A percentile compares a stretch with the other conserved stretches of the same genome.
Evolutionary conservation across 176 grass and related monocot species (phyloP).

Genomic region (Elaeis guineensis): DNA sequence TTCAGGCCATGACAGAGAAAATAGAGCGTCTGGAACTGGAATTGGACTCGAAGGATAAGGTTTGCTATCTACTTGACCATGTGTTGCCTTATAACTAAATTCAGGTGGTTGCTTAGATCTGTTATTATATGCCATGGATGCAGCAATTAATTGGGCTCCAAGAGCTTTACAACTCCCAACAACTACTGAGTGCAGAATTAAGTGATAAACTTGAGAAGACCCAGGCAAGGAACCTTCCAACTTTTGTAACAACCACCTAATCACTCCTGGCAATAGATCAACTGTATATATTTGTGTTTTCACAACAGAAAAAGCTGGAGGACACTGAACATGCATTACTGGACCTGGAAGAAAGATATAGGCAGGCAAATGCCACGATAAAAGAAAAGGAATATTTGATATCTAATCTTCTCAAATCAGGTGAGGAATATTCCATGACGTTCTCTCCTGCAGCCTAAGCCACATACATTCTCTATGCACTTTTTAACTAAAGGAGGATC

Average conservation of each 20-base stretch:
- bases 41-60: conserved; percentile 95
- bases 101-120: not conserved
- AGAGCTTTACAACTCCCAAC: conserved; percentile 87
- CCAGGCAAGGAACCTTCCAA: conserved; percentile 33
- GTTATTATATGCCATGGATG: conserved; percentile 13
- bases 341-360: conserved; percentile 97
- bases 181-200: conserved; percentile 82
- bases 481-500: too few relatives aligned
- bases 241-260: too few relatives aligned
- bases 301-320: conserved; percentile 75
- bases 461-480: too few relatives aligned
- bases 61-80: conserved; percentile 10
- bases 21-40: conserved; percentile 83
- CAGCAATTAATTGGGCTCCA: conserved; percentile 95
- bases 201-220: conserved; percentile 78
- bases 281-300: too few relatives aligned
- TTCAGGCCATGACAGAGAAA: conserved; percentile 89
- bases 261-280: too few relatives aligned
- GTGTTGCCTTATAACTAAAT: too few relatives aligned
- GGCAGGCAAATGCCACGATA: conserved; percentile 79
- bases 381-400: conserved; percentile 99
- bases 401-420: conserved; percentile 91
- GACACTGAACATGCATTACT: conserved; percentile 58
- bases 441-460: too few relatives aligned
- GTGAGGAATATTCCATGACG: conserved; percentile 19